Conservation (phyloP, 140 eudicot genomes). For the Cichorium intybus region DNA sequence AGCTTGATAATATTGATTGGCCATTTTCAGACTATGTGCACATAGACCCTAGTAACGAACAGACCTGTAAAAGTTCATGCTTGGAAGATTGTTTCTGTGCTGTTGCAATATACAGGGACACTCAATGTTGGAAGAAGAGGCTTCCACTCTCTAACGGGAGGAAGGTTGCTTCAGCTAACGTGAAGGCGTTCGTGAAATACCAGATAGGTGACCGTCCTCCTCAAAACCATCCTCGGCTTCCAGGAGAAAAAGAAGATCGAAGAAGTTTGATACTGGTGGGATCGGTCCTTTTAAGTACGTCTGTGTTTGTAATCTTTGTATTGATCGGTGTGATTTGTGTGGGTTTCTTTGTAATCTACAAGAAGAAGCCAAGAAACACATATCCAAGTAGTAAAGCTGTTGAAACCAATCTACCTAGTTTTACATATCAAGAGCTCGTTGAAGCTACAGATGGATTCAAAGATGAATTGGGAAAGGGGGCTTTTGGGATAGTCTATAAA, state of each 20-base stretch:
- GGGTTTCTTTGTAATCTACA: slow-evolving; percentile 9
- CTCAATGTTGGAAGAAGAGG: too few relatives aligned
- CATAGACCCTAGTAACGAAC: slow-evolving; percentile 21
- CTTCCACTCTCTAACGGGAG: slow-evolving; percentile 33
- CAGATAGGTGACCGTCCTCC: not conserved
- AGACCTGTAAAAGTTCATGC: slow-evolving; percentile 36
- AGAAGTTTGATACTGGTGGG: slow-evolving; percentile 1
- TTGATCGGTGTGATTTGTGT: slow-evolving; percentile 6
- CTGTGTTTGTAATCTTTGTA: slow-evolving; percentile 7
- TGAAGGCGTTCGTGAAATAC: slow-evolving; percentile 17
- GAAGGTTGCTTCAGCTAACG: not conserved
- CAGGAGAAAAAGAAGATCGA: not conserved
- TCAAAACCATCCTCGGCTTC: not conserved
- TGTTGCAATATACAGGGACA: too few relatives aligned
- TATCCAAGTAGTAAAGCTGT: not conserved
- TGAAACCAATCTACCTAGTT: slow-evolving; percentile 11
- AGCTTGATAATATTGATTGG: slow-evolving; percentile 31
- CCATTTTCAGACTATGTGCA: slow-evolving; percentile 26
- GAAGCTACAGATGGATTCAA: slow-evolving; percentile 42
- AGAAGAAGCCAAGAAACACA: not conserved
- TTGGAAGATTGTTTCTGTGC: slow-evolving; percentile 45
- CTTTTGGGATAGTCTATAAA: slow-evolving; percentile 43
- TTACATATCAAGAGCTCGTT: slow-evolving; percentile 23
- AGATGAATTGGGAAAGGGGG: slow-evolving; percentile 39
- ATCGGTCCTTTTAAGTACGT: slow-evolving; percentile 8